Conservation (phyloP, 148 eudicot genomes). For the Hydrangea macrophylla region DNA sequence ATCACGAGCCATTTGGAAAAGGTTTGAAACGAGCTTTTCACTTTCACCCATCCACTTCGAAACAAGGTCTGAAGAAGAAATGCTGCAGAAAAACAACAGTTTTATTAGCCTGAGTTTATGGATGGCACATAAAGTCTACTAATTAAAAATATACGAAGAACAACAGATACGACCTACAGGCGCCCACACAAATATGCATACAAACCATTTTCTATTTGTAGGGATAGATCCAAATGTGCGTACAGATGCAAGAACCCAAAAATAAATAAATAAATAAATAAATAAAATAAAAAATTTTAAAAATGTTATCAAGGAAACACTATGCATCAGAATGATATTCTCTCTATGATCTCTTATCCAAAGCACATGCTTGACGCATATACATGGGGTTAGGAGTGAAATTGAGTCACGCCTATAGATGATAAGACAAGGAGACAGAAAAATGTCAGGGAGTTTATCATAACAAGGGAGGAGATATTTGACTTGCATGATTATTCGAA, state of each 20-base stretch:
- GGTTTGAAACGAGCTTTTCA: conserved; percentile 94
- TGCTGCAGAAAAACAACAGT: conserved; percentile 51
- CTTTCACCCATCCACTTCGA: conserved; percentile 99
- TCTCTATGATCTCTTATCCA: not conserved
- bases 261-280: not conserved
- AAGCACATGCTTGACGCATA: not conserved
- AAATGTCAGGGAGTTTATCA: not conserved
- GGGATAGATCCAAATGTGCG: no score
- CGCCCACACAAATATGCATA: not conserved
- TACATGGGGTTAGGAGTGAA: no score
- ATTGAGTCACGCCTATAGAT: not conserved
- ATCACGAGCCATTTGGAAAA: conserved; percentile 98
- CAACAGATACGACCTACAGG: not conserved
- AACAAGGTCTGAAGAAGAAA: conserved; percentile 97
- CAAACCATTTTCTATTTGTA: not conserved
- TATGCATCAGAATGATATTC: not conserved
- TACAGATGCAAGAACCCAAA: no score
- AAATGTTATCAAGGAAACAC: not conserved
- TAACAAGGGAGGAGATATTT: not conserved
- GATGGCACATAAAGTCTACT: not conserved
- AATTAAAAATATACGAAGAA: not conserved
- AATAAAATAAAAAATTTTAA: no score
- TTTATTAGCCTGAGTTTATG: conserved; percentile 35
- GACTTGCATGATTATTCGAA: no score
- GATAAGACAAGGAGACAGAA: not conserved